Conservation (phyloP, 306 rosid genomes). For the Castanospermum australe region DNA sequence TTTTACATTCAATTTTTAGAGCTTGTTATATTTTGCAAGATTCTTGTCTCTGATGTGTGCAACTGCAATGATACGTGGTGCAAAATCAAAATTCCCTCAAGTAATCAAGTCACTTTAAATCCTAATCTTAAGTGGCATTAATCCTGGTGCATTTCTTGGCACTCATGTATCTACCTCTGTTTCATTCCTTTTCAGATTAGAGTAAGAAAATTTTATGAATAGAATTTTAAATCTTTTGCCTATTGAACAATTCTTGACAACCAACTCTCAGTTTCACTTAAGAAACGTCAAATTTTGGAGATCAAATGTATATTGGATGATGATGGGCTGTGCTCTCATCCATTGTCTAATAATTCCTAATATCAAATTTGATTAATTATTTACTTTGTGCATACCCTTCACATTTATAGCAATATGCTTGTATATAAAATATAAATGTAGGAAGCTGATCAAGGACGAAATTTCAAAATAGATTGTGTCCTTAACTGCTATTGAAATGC, state of each 20-base stretch:
- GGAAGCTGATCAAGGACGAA: background rate
- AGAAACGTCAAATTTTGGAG: background rate
- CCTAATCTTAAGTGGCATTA: background rate
- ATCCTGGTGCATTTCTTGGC: background rate
- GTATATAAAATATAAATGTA: background rate
- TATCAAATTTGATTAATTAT: background rate
- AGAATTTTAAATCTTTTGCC: background rate
- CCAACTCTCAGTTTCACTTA: background rate
- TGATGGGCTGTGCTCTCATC: background rate
- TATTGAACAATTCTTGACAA: slow-evolving; percentile 11
- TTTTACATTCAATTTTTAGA: background rate
- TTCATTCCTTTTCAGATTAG: background rate
- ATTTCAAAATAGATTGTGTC: background rate
- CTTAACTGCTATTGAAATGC: background rate
- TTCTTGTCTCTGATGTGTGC: background rate
- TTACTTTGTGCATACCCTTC: background rate
- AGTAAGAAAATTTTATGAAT: background rate
- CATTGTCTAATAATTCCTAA: background rate
- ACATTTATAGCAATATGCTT: background rate
- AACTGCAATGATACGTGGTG: background rate
- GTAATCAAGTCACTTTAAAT: background rate
- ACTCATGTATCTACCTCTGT: background rate
- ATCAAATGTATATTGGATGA: background rate
- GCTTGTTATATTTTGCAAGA: background rate
- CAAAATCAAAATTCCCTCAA: background rate